Evolutionary conservation across 768 basidiomycete genomes (phyloP), one percentile per base, ranked within the genome.

Genomic region (Myochromella boudieri): DNA sequence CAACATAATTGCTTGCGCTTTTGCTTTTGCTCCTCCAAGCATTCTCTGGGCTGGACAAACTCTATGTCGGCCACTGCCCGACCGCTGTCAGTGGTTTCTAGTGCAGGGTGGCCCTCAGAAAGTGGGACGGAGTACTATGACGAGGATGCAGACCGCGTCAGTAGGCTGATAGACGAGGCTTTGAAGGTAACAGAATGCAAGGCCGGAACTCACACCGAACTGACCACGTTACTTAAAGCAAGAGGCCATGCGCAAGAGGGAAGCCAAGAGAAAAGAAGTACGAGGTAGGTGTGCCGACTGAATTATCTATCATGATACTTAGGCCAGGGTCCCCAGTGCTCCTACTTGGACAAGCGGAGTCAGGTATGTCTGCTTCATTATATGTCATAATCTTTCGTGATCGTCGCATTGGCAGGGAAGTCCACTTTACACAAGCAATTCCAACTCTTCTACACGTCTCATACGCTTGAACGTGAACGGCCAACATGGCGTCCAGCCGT

Each of bases 361-460:
- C 54, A n/a, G 54, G 54, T 45, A 40, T 33, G 32, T 44, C 3
- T 10, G 6, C 12, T n/a, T n/a, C 15, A 4, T 9, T 17, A 33
- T 36, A 12, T 6, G 18, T 12, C 37, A 15, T 18, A 14, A 15
- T 18, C 4, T 17, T 11, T 11, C 5, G 10, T 38, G 4, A n/a
- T n/a, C 12, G 17, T 29, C n/a, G 39, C 18, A n/a, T n/a, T n/a
- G n/a, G 31, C 24, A 56, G 55, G 55, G 25, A 56, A 56, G 27
- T 56, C 55, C 24, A 56, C 55, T 25, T 33, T 56, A 31, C 51
- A 56, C 24, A 56, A 56, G 32, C 55, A 56, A 24, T 56, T 56
- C 18, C 55, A 56, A 32, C 26, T 56, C 11, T 53, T 53, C 14
- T 55, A 55, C 24, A 45, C 48, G 24, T 55, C 54, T 18, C 51